Base-by-base conservation (phyloP, 257 asterid species). In the Datura wrightii region DNA sequence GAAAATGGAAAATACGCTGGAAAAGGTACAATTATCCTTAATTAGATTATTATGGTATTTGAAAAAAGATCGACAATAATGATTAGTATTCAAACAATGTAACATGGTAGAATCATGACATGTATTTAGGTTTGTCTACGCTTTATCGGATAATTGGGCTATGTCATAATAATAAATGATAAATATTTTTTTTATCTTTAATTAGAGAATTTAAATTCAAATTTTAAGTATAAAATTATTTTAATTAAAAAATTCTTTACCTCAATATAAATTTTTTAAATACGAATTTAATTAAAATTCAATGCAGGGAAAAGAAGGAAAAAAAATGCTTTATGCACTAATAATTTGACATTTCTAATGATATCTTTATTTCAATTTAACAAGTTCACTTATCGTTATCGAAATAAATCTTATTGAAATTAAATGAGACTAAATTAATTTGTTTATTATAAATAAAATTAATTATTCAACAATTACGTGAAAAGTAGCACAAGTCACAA, bases 1-100 rank as follows among this genome's bases (percentile, higher is more conserved):
- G 11, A 37, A 37, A 67, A 67, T 69, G 52, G 11, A 67, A 67
- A 37, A 67, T 36, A 37, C 6, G 76, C 50, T 67, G 76, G 78
- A 41, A 70, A 42, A 71, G 79, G 79, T 42, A 1, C 15, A 42
- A 42, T 71, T 31, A 42, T 71, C 55, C 55, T 70, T 71, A 71
- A 71, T 42, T 42, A n/a, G 37, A 71, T 42, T 71, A 42, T 71
- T 71, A 42, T 71, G 54, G 37, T 71, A 71, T 71, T 71, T 71
- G 79, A 71, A 44, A 70, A 71, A 10, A n/a, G 55, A 42, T 10
- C 3, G 16, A n/a, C 79, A 71, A 71, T 44, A 44, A 71, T 71
- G 56, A 71, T 71, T 71, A 71, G 79, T 44, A 71, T 10, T 44
- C n/a, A 71, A 71, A 71, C 78, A n/a, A n/a, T n/a, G 79, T 48